Percentiles rank a stretch among this genome's conserved stretches.
These are phyloP conservation scores for Tremellales sp. DNA, from an alignment of 1,284 basidiomycete species.

Conservation along the genomic window DNA sequence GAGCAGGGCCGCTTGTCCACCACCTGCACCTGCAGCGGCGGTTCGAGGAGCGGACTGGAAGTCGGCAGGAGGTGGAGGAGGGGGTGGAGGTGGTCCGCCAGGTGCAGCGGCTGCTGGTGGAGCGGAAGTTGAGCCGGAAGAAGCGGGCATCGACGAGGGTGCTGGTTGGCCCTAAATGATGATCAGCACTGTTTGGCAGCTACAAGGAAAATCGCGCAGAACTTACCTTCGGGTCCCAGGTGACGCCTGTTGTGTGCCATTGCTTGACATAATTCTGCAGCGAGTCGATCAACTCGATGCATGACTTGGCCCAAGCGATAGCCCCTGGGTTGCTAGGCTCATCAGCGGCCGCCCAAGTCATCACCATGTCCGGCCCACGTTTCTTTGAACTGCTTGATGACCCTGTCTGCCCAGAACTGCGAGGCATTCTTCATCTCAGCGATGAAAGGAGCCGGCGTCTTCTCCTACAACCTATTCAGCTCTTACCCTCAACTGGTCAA, in stretches of 20 bases:
- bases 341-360: not conserved
- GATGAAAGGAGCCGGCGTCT: constrained; percentile 80
- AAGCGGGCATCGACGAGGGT: constrained; percentile 55
- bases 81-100: constrained; percentile 55
- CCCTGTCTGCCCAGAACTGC: constrained; percentile 84
- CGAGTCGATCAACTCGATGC: constrained; percentile 68
- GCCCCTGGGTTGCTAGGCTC: constrained; percentile 77
- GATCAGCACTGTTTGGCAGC: not conserved
- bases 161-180: constrained; percentile 59
- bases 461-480: constrained; percentile 55
- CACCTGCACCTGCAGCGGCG: constrained; percentile 47
- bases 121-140: constrained; percentile 29
- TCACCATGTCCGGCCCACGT: constrained; percentile 56
- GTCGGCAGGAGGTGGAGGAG: constrained; percentile 55
- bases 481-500: not conserved
- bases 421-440: constrained; percentile 81
- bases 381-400: constrained; percentile 91
- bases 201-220: not conserved
- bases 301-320: constrained; percentile 80
- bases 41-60: constrained; percentile 46
- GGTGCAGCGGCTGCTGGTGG: constrained; percentile 56
- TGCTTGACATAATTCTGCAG: constrained; percentile 80
- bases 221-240: constrained; percentile 80
- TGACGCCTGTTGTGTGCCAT: constrained; percentile 79
- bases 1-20: constrained; percentile 81